Conservation (phyloP, 192 early-diverging fungal species). For the Entophlyctis luteolus region DNA sequence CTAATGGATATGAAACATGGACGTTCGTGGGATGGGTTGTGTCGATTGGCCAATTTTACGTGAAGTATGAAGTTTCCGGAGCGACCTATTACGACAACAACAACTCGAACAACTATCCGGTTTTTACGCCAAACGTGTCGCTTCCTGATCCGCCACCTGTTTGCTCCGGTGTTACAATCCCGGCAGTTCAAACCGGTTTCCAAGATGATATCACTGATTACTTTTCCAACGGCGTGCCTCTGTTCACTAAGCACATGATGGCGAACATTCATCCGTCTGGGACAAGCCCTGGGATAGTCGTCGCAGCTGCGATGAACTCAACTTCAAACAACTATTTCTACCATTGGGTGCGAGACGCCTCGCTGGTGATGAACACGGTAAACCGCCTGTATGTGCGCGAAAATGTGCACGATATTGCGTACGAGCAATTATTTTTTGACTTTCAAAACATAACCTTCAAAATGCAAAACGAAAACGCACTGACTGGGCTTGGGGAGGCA, state of each 20-base stretch:
- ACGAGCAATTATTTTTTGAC: conserved; percentile 46
- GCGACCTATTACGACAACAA: conserved; percentile 15
- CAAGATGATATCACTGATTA: background rate
- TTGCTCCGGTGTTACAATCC: too few species aligned
- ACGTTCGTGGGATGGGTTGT: background rate
- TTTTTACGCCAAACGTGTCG: too few species aligned
- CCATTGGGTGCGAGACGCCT: conserved; percentile 8
- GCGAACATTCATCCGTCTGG: background rate
- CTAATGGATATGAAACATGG: conserved; percentile 1
- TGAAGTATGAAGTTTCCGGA: background rate
- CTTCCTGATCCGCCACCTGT: too few species aligned
- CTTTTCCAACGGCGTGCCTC: background rate
- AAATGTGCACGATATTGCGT: conserved; percentile 41
- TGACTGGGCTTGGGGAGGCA: conserved; percentile 53
- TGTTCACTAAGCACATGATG: background rate
- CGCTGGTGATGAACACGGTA: conserved; percentile 14
- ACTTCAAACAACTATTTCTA: conserved; percentile 15
- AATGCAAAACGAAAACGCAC: conserved; percentile 38
- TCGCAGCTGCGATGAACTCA: background rate
- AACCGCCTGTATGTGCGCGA: background rate
- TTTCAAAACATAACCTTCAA: conserved; percentile 35
- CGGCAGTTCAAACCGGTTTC: background rate
- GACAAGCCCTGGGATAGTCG: background rate
- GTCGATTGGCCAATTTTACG: conserved; percentile 7
- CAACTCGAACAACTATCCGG: background rate